Percentiles rank a stretch among this genome's conserved stretches.
These are phyloP conservation scores for Fomitopsis palustris DNA, from an alignment of 1,284 basidiomycete genomes.

Conservation along the genomic window DNA sequence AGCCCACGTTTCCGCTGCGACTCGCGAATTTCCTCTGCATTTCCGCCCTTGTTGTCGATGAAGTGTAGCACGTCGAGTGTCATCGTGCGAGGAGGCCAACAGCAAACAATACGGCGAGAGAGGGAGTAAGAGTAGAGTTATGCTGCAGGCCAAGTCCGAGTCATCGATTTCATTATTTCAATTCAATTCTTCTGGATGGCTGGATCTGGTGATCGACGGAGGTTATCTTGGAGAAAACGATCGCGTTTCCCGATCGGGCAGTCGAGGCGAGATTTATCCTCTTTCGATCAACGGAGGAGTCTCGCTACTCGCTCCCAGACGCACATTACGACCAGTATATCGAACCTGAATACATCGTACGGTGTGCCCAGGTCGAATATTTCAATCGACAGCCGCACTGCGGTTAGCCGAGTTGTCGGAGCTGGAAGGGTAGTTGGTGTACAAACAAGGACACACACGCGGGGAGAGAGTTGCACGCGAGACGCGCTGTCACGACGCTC, in stretches of 20 bases:
- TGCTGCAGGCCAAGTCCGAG: background rate
- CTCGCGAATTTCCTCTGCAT: slow-evolving; percentile 89
- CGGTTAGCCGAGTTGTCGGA: background rate
- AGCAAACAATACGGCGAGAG: background rate
- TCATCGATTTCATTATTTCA: slow-evolving; percentile 5
- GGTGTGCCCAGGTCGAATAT: no score
- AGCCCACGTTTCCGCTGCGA: slow-evolving; percentile 92
- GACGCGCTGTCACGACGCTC: background rate
- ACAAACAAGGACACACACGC: slow-evolving; percentile 9
- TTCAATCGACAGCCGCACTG: no score
- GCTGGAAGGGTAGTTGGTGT: background rate
- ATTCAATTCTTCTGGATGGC: background rate
- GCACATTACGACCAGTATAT: no score
- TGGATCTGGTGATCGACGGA: slow-evolving; percentile 3
- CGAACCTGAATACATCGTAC: background rate
- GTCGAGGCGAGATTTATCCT: background rate
- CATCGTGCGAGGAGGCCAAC: slow-evolving; percentile 32
- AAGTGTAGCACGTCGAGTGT: slow-evolving; percentile 78
- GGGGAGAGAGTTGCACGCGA: background rate
- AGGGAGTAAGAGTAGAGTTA: background rate
- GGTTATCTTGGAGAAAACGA: slow-evolving; percentile 1
- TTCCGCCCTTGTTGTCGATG: slow-evolving; percentile 88
- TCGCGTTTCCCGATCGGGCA: background rate
- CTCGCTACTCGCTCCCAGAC: background rate
- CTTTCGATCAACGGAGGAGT: background rate